Percentiles rank a stretch among this genome's conserved stretches.
phyloP scores from a whole-genome alignment of 1,139 yeast species.

The Pichia sp. region DNA sequence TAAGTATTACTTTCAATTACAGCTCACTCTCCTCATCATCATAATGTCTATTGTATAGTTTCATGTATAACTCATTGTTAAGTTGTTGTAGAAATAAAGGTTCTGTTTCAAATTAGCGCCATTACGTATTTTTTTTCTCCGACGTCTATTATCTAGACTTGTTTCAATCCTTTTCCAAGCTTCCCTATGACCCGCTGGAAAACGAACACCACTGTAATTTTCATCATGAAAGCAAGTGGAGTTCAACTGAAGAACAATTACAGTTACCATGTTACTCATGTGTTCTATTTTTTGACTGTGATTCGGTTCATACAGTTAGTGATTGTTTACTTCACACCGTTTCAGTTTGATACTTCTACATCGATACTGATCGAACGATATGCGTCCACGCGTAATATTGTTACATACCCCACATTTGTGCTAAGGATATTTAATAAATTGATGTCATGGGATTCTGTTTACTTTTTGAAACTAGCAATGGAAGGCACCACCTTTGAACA shows the following conservation, averaged over 20 bases:
- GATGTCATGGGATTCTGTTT: conserved; percentile 83
- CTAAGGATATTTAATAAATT: conserved; percentile 42
- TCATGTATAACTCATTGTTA: background rate
- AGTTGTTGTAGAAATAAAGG: background rate
- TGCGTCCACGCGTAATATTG: conserved; percentile 9
- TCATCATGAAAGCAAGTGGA: background rate
- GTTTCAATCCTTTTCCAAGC: no score
- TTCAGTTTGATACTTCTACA: conserved; percentile 39
- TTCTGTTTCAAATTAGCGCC: no score
- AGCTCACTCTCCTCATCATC: background rate
- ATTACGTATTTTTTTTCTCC: no score
- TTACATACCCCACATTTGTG: conserved; percentile 9
- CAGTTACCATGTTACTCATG: conserved; percentile 1
- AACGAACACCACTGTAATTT: no score
- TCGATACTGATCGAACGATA: conserved; percentile 21
- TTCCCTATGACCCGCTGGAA: no score
- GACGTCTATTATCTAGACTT: no score
- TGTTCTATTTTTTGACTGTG: background rate
- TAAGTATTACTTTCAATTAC: conserved; percentile 1
- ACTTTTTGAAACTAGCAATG: conserved; percentile 56
- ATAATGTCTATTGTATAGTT: background rate
- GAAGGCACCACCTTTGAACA: conserved; percentile 65
- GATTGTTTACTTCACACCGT: conserved; percentile 39
- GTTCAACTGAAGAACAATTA: background rate
- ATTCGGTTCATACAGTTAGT: conserved; percentile 33